A percentile compares a stretch with the other conserved stretches of the same genome.
These are phyloP conservation scores for Apiospora kogelbergensis DNA, from an alignment of 2,329 filamentous ascomycete genomes.

Conservation along the genomic window DNA sequence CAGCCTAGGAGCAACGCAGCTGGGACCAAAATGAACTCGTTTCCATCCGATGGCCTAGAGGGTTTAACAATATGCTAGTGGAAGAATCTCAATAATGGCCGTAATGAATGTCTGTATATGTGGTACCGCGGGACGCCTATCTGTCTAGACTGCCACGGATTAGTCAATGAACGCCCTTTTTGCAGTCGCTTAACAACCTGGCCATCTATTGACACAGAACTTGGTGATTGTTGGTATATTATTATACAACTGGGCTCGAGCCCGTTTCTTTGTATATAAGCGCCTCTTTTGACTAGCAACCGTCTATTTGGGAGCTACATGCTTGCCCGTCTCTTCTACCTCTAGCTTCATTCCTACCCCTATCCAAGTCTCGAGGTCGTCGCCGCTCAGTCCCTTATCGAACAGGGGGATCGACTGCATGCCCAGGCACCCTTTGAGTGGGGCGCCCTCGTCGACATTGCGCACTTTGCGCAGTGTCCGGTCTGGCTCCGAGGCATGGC, in stretches of 20 bases:
- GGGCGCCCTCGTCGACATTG: slow-evolving; percentile 60
- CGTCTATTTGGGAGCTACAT: slow-evolving; percentile 24
- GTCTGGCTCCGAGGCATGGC: slow-evolving; percentile 57
- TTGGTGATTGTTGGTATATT: neutral
- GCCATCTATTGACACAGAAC: neutral
- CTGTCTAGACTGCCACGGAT: neutral
- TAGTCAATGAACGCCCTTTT: neutral
- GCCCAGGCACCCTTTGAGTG: slow-evolving; percentile 57
- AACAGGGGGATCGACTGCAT: slow-evolving; percentile 65
- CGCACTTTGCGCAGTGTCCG: slow-evolving; percentile 57
- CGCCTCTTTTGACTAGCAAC: neutral
- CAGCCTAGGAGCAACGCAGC: neutral
- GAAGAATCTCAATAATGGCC: neutral
- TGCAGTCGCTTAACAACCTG: neutral
- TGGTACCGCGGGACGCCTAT: neutral
- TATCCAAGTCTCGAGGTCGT: slow-evolving; percentile 40
- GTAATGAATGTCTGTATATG: neutral
- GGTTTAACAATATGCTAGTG: too few relatives aligned
- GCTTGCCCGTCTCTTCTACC: slow-evolving; percentile 47
- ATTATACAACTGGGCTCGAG: neutral
- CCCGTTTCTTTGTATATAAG: neutral
- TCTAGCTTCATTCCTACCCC: slow-evolving; percentile 57
- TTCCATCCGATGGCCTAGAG: neutral
- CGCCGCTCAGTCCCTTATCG: slow-evolving; percentile 28
- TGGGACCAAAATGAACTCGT: neutral